A percentile compares a stretch with the other conserved stretches of the same genome.
phyloP scores from a whole-genome alignment of 331 rosid species.

The Quercus tomentella region DNA sequence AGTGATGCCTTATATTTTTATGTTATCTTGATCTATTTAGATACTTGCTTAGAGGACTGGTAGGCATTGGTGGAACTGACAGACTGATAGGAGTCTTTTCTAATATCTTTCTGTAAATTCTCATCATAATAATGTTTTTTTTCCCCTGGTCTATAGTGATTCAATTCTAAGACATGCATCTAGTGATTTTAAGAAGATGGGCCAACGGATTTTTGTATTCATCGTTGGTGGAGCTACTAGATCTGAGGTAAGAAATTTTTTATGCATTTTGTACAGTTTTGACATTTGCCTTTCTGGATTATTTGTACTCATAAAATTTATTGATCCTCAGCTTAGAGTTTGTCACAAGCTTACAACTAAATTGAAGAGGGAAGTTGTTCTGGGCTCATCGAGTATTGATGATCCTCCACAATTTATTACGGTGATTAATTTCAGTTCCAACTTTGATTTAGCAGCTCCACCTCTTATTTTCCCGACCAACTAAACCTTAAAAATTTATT shows the following conservation, averaged over 20 bases:
- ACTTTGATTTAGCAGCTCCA: neutral
- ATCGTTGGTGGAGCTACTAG: slow-evolving; percentile 95
- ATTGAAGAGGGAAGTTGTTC: slow-evolving; percentile 79
- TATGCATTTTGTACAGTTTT: neutral
- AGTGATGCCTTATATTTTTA: neutral
- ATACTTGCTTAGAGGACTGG: too few relatives aligned
- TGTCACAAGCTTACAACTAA: slow-evolving; percentile 91
- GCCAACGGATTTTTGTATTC: slow-evolving; percentile 80
- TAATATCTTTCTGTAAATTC: neutral
- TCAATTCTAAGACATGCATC: slow-evolving; percentile 82
- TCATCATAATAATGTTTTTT: neutral
- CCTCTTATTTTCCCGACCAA: neutral
- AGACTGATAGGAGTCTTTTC: neutral
- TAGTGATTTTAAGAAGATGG: slow-evolving; percentile 90
- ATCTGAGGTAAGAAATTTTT: slow-evolving; percentile 67
- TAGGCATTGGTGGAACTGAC: too few relatives aligned
- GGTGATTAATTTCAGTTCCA: slow-evolving; percentile 37
- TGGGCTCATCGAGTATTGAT: slow-evolving; percentile 85
- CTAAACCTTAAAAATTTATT: neutral
- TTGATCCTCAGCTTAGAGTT: slow-evolving; percentile 75
- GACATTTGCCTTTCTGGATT: neutral
- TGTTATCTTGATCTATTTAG: too few relatives aligned
- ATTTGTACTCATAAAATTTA: slow-evolving; percentile 6
- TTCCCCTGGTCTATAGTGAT: slow-evolving; percentile 50
- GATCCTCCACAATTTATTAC: slow-evolving; percentile 86